Evolutionary conservation across 148 eudicot species (phyloP), one percentile per base, ranked within the genome.

Genomic region (Rheum nobile): DNA sequence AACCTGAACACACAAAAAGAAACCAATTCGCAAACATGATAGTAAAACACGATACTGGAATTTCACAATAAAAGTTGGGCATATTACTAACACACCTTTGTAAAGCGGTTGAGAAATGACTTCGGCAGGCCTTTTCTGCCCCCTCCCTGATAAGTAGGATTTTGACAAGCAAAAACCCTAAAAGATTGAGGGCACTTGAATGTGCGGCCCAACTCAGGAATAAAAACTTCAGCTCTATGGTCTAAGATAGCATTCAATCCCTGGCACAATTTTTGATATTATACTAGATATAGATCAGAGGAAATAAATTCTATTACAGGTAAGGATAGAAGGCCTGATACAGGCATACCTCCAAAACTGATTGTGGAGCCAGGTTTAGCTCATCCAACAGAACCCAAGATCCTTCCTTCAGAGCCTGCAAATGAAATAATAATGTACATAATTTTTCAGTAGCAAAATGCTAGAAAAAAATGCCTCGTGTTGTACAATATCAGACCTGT

Each of bases 41-140:
- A 55, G 73, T 67, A 35, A 22, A 87, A 17, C 48, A 61, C 39
- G 4, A 67, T 67, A 38, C 10, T 3, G 32, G 22, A 21, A 38
- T 10, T 11, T 38, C 41, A 24, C 28, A 21, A 16, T 71, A 8
- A 11, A 39, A 41, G 7, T 65, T 65, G 41, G 32, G n/a, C 31
- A 65, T 16, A 41, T 41, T 41, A 6, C 50, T 35, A 71, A 22
- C 43, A 69, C 73, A 84, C 98, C 97, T 95, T 95, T 0, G 87
- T 90, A 79, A 95, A 95, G 41, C 97, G 90, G 80, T 95, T 95
- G 42, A 95, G 97, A 80, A 95, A 95, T 37, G 99, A 95, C 78
- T 90, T 95, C 28, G 99, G 99, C 77, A 95, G 94, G 81, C 97
- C 97, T 81, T 95, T 95, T 79, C 99, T 89, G 32, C 99, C 99